Base-by-base conservation (phyloP, 345 rosid genomes). In the Hibiscus tridactylites region DNA sequence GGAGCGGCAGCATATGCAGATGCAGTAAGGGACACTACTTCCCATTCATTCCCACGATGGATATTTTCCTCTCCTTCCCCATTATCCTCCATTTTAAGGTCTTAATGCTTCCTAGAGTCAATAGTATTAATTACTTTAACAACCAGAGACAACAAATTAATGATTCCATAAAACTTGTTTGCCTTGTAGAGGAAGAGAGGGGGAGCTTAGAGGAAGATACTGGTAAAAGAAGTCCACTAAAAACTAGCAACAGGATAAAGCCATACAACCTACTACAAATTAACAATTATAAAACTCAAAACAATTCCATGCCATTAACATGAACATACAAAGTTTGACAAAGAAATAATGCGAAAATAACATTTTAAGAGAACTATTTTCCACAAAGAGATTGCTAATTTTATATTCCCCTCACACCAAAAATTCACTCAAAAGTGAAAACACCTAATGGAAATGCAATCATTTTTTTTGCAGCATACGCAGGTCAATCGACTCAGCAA, bases 1-100 rank as follows among this genome's bases (percentile, higher is more conserved):
- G 98, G 93, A 79, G 95, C 79, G 75, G 98, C 96, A 77, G 91
- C 95, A 75, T 96, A 96, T 24, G 98, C 77, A 9, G 99, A 96
- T 67, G 96, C 95, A 29, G 99, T 91, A 24, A 96, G 91, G 1
- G 96, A 87, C 7, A 96, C 95, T 17, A 96, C 97, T 83, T 96
- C 99, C 98, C 98, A 96, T 69, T 92, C 98, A 62, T 83, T 87
- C 71, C 92, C 94, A 21, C 85, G 90, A 2, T 82, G 29, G 19
- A 47, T 68, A 71, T 75, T 81, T 63, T 75, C 90, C 68, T 80
- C 84, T 58, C 60, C 71, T 39, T 76, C 90, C 62, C 79, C 86
- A 56, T 86, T 87, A 72, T 78, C 79, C 3, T 84, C 86, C 97
- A 94, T 94, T 78, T 81, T 56, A 64, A 70, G 19, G 57, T 28